Percentiles rank a stretch among this genome's conserved stretches.
These are phyloP conservation scores for Dioszegia hungarica DNA, from an alignment of 768 basidiomycete species.

Conservation along the genomic window DNA sequence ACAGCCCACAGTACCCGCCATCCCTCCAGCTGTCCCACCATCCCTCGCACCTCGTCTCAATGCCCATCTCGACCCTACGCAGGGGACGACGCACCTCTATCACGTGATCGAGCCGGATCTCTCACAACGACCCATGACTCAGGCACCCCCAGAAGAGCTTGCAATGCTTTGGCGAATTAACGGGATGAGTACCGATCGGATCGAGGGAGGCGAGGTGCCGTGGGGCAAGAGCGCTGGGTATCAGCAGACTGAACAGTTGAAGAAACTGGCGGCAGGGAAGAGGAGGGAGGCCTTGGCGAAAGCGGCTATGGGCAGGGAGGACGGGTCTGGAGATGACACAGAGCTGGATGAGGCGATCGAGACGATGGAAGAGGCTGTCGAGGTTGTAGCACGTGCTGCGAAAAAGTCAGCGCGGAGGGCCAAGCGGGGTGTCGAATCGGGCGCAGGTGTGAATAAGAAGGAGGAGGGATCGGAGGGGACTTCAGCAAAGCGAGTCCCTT, in stretches of 20 bases:
- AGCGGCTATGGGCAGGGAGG: background rate
- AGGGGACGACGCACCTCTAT: background rate
- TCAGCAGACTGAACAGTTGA: background rate
- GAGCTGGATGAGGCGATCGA: background rate
- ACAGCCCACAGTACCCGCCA: background rate
- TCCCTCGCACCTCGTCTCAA: background rate
- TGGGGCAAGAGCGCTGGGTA: conserved; percentile 2
- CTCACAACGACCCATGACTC: background rate
- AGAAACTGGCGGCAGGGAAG: background rate
- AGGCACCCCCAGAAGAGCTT: background rate
- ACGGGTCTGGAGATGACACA: background rate
- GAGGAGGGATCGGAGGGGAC: too few relatives aligned
- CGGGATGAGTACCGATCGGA: background rate
- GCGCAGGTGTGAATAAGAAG: background rate
- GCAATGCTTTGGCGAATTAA: background rate
- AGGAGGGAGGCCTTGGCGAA: too few relatives aligned
- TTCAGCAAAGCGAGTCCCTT: background rate
- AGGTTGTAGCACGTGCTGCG: too few relatives aligned
- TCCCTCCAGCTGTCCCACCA: background rate
- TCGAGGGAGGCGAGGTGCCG: background rate
- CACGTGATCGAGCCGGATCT: background rate
- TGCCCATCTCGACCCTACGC: background rate
- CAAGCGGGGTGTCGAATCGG: background rate
- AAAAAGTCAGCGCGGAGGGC: background rate
- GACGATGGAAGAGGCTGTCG: background rate